Evolutionary conservation across 192 early-diverging fungal species (phyloP).

Genomic region (Coemansia sp.): DNA sequence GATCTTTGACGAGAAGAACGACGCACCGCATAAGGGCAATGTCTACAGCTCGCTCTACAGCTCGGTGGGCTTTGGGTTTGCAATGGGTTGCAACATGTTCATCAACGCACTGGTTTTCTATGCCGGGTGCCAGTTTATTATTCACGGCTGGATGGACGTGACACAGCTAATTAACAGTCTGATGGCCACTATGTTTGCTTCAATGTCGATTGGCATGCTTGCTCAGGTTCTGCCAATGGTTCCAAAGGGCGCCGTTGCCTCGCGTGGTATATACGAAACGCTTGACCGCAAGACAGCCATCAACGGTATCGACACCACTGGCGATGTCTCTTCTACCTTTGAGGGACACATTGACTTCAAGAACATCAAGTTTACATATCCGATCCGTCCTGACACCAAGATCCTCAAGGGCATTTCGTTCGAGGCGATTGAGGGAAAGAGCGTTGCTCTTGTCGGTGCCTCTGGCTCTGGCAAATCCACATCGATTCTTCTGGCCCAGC

Average conservation of each 20-base stretch:
- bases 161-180: constrained; percentile 32
- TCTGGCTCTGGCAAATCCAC: constrained; percentile 74
- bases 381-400: constrained; percentile 40
- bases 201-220: constrained; percentile 56
- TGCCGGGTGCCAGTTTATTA: constrained; percentile 54
- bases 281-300: constrained; percentile 56
- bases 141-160: constrained; percentile 52
- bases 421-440: constrained; percentile 61
- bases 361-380: constrained; percentile 41
- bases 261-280: constrained; percentile 56
- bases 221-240: constrained; percentile 57
- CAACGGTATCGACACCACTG: constrained; percentile 42
- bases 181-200: constrained; percentile 58
- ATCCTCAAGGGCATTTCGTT: constrained; percentile 51
- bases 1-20: constrained; percentile 44
- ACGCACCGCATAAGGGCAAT: constrained; percentile 43
- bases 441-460: constrained; percentile 75
- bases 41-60: constrained; percentile 32
- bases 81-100: constrained; percentile 57
- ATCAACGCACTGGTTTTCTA: constrained; percentile 63
- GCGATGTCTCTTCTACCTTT: constrained; percentile 16
- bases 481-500: constrained; percentile 61
- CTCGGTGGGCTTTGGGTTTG: constrained; percentile 52
- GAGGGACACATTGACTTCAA: constrained; percentile 33
- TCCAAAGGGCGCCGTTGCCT: constrained; percentile 60